Evolutionary conservation across 2,329 filamentous ascomycete genomes (phyloP).

Genomic region (Cladophialophora yegresii): DNA sequence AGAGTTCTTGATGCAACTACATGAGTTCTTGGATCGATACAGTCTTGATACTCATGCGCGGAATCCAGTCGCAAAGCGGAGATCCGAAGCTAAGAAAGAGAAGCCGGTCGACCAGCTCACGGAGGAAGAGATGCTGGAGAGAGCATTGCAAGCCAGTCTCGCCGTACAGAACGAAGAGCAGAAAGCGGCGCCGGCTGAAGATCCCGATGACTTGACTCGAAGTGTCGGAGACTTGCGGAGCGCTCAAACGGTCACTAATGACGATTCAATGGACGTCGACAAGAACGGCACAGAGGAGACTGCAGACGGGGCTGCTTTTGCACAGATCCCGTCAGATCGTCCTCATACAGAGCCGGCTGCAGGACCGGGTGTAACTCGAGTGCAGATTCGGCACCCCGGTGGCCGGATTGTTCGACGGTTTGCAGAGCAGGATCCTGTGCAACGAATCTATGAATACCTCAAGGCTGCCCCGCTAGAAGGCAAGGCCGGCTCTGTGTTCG

Average conservation of each 20-base stretch:
- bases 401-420: conserved; percentile 90
- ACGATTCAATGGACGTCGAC: conserved; percentile 44
- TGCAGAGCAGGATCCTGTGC: conserved; percentile 70
- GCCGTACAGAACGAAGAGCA: conserved; percentile 52
- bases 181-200: conserved; percentile 56
- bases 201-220: conserved; percentile 87
- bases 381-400: conserved; percentile 85
- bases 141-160: conserved; percentile 88
- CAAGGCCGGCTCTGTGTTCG: conserved; percentile 76
- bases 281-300: conserved; percentile 42
- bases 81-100: conserved; percentile 67
- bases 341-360: conserved; percentile 77
- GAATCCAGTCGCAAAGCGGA: conserved; percentile 83
- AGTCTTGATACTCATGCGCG: conserved; percentile 84
- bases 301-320: conserved; percentile 56
- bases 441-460: conserved; percentile 91
- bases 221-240: conserved; percentile 56
- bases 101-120: conserved; percentile 85
- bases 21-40: conserved; percentile 96
- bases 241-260: conserved; percentile 52
- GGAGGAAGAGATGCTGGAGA: conserved; percentile 94
- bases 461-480: conserved; percentile 84
- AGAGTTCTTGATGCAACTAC: conserved; percentile 87
- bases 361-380: conserved; percentile 75
- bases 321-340: conserved; percentile 68